Base-by-base conservation (phyloP, 108 stramenopile species). In the Mediolabrus comicus region DNA sequence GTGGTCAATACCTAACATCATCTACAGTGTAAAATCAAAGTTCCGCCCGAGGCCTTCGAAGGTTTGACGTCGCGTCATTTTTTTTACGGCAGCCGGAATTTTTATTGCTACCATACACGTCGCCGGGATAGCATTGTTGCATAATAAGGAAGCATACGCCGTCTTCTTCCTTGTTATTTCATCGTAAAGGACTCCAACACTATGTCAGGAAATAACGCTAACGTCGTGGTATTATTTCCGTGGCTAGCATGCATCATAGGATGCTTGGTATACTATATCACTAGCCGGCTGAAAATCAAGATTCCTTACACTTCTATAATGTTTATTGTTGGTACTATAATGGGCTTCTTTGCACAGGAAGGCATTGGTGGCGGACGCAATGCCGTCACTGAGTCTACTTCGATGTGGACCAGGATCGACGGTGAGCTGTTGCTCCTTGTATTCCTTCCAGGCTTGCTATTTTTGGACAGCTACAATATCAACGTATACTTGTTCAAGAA, bases 371-470 rank as follows among this genome's bases (percentile, higher is more conserved):
- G 46, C 8, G 65, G 72, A 2, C 38, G 49, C 54, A 82, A 78
- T 68, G 68, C 62, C 17, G 56, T 91, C 27, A 63, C 60, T 32
- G 54, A 59, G 13, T 86, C 84, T 26, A 65, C 89, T 3, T 6
- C 35, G 14, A 39, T 67, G 32, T 96, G 95, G 93, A 57, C 60
- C 5, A 29, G 52, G 11, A 92, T 93, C 57, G 68, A 94, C 64
- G 66, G 83, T 25, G 83, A 94, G 33, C 74, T 95, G 4, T 52
- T 98, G 41, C 67, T 98, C 13, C 67, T 91, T 8, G 79, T 88
- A 6, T 98, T 98, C 68, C 76, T 98, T n/a, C 97, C 97, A 10
- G 86, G 94, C 28, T 78, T 98, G 8, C 69, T 98, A 17, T 96
- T 96, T 64, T 71, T 78, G 26, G 92, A 93, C 67, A 78, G 93